Percentiles rank a stretch among this genome's conserved stretches.
Evolutionary conservation across 257 asterid genomes (phyloP).

Genomic region (Nicotiana sylvestris): DNA sequence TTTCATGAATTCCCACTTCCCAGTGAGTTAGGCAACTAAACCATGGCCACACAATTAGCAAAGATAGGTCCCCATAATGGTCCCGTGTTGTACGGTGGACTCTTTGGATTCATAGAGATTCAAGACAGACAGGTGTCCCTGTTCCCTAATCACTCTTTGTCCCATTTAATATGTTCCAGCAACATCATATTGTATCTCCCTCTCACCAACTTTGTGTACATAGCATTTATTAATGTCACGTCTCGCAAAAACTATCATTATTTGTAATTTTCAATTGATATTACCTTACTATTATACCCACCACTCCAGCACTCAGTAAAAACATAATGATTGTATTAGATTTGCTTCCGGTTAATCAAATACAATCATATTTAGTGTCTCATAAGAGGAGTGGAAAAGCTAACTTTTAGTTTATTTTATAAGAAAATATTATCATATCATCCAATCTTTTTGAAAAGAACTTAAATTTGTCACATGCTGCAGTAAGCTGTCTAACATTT

Average conservation of each 20-base stretch:
- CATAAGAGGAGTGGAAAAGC: neutral
- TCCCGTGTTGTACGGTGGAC: constrained; percentile 4
- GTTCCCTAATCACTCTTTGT: constrained; percentile 6
- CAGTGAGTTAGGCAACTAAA: constrained; percentile 15
- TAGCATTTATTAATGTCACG: neutral
- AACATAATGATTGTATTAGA: neutral
- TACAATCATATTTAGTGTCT: neutral
- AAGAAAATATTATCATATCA: neutral
- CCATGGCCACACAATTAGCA: constrained; percentile 10
- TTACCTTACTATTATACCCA: neutral
- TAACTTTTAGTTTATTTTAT: neutral
- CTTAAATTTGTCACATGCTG: neutral
- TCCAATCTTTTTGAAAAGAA: neutral
- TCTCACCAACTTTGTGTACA: constrained; percentile 1
- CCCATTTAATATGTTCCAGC: neutral
- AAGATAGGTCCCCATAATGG: neutral
- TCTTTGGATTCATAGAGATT: neutral
- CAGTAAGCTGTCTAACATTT: neutral
- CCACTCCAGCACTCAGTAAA: neutral
- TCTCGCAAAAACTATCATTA: neutral
- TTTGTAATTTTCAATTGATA: neutral
- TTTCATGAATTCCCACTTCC: constrained; percentile 13
- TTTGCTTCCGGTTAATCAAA: constrained; percentile 3
- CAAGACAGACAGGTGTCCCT: constrained; percentile 19
- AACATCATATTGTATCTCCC: neutral